These are phyloP conservation scores for Suhomyces kilbournensis DNA, from an alignment of 805 yeast species.

Conservation along the genomic window DNA sequence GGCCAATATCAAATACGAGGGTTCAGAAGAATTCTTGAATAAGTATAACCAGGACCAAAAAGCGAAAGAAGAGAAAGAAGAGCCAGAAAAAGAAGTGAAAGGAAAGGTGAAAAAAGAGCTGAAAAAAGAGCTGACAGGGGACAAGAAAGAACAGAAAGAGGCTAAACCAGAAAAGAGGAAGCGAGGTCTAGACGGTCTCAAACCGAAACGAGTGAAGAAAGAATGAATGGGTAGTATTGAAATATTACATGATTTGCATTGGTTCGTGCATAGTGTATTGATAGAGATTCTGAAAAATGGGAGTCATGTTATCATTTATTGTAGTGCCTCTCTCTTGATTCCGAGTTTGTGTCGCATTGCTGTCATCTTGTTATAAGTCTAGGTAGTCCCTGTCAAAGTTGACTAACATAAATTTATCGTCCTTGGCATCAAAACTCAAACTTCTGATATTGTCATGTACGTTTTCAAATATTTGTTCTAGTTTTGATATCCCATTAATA, in stretches of 20 bases:
- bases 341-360: too few species aligned
- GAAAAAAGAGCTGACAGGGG: neutral
- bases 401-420: slow-evolving; percentile 33
- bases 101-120: neutral
- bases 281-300: neutral
- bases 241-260: neutral
- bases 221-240: neutral
- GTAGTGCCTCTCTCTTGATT: neutral
- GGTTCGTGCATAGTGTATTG: neutral
- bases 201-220: neutral
- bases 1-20: slow-evolving; percentile 20
- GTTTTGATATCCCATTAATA: slow-evolving; percentile 23
- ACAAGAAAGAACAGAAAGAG: neutral
- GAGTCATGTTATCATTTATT: neutral
- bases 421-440: slow-evolving; percentile 27
- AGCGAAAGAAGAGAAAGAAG: neutral
- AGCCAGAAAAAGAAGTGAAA: slow-evolving; percentile 1
- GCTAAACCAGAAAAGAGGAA: neutral
- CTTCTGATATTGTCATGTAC: slow-evolving; percentile 29
- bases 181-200: neutral
- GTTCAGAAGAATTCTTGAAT: slow-evolving; percentile 4
- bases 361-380: slow-evolving; percentile 14
- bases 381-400: slow-evolving; percentile 38
- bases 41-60: neutral
- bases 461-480: slow-evolving; percentile 29